Base-by-base conservation (phyloP, 139 green algal species). In the Micractinium sp. region DNA sequence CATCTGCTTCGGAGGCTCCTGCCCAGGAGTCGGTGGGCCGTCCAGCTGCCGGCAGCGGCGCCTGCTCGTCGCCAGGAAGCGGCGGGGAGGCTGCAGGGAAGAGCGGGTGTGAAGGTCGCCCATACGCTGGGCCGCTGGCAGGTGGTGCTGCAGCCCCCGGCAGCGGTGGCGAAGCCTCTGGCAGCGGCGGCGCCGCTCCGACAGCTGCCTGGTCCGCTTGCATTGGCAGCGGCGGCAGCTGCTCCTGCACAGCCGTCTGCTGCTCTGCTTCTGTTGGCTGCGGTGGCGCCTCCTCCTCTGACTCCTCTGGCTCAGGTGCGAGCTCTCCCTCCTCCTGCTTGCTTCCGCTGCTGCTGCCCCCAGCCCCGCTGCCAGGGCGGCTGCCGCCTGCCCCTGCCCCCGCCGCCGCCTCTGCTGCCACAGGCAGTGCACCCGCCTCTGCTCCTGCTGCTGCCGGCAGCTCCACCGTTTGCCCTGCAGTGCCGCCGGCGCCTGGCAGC, bases 291-390 rank as follows among this genome's bases (percentile, higher is more conserved):
- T n/a, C 74, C 2, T 35, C 60, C 38, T 63, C 27, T 39, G 13
- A 23, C 39, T 60, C 25, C 25, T 61, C 61, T 27, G 81, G 75
- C 75, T 35, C 25, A 27, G 86, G 35, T 25, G 31, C 41, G 71
- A 63, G 20, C 73, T 88, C 73, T 1, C 38, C 73, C 31, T 60
- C 85, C 25, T 85, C 27, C 86, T 89, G 63, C 63, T 27, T 23
- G 2, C 63, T 71, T 2, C 80, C 33, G n/a, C 85, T 76, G 53
- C 85, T 76, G 53, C 85, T 35, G 19, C 41, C 33, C 0, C 47
- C 66, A 7, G 53, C 63, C 31, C 35, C 53, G 16, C 53, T 74
- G 27, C 79, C 47, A 5, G 41, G 31, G 20, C 29, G 12, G 79
- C 79, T 41, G 69, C 86, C 29, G 31, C 36, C 80, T 29, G 20